Evolutionary conservation across 1,284 basidiomycete genomes (phyloP), one percentile per base, ranked within the genome.

Genomic region (Leccinum angustisporum): DNA sequence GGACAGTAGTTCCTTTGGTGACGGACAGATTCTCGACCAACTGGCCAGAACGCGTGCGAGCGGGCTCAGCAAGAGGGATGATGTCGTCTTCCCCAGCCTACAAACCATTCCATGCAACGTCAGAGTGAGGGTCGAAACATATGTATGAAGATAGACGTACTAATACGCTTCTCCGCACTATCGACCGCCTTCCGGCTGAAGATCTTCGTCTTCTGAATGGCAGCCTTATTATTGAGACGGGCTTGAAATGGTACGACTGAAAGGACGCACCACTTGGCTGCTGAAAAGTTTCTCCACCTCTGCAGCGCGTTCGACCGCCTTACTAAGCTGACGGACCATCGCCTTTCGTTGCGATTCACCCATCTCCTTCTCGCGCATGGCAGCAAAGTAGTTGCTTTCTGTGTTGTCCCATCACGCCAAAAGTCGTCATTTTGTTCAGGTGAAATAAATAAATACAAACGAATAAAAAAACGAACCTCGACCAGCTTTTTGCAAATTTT

Each of bases 371-470:
- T 91, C 87, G 36, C 94, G 87, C 90, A 97, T 94, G 5, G 91
- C 88, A 30, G 92, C 86, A 74, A 90, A 98, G 76, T 89, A 98
- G 77, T 95, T 97, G 80, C 92, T 88, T 86, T 91, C 86, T 91
- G 69, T 53, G 14, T 48, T 25, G 30, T 4, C 4, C 16, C 31
- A 11, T 34, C 43, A 5, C 6, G 1, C 11, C 56, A 33, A 60
- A 34, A 59, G 46, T 25, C 21, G 11, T 18, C n/a, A 4, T 3
- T 51, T 30, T 30, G 25, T 14, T 51, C 50, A 51, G 25, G 21
- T 16, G 16, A 10, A 51, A 18, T 14, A 21, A 21, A 21, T 2
- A 50, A 21, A 8, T 13, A 8, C n/a, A n/a, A n/a, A n/a, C n/a
- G 30, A 5, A 30, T 10, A 3, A 51, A 38, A 51, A 38, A 54